A percentile compares a stretch with the other conserved stretches of the same genome.
phyloP scores from a whole-genome alignment of 441 rosid genomes.

The Theobroma grandiflorum region DNA sequence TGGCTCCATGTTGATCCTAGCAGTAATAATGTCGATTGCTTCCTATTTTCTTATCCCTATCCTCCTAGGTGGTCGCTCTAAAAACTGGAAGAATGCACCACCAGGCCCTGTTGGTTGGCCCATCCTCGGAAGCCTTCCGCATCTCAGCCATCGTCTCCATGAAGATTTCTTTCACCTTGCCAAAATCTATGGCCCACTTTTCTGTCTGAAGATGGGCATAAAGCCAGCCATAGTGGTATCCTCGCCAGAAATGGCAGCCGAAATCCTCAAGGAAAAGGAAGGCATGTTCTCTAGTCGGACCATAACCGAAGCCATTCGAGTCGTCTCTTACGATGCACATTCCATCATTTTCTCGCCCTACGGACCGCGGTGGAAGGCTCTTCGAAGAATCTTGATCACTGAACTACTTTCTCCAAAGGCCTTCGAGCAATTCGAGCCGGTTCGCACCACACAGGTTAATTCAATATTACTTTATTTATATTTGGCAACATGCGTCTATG shows the following conservation, averaged over 20 bases:
- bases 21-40: neutral
- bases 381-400: constrained; percentile 30
- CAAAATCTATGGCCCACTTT: constrained; percentile 28
- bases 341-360: constrained; percentile 33
- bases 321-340: constrained; percentile 28
- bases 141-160: constrained; percentile 15
- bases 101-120: constrained; percentile 35
- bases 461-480: neutral
- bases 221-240: constrained; percentile 32
- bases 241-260: constrained; percentile 25
- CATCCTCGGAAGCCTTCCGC: constrained; percentile 26
- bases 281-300: constrained; percentile 24
- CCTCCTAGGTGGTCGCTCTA: constrained; percentile 1
- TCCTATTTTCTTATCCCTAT: constrained; percentile 26
- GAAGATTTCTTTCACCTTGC: constrained; percentile 26
- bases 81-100: constrained; percentile 36
- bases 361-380: constrained; percentile 33
- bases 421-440: constrained; percentile 25
- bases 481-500: neutral
- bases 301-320: constrained; percentile 31
- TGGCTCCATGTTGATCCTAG: neutral
- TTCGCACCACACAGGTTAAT: constrained; percentile 26
- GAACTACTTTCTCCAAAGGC: constrained; percentile 28
- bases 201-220: constrained; percentile 24
- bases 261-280: constrained; percentile 27